Evolutionary conservation across 345 rosid species (phyloP).

Genomic region (Lumnitzera littorea): DNA sequence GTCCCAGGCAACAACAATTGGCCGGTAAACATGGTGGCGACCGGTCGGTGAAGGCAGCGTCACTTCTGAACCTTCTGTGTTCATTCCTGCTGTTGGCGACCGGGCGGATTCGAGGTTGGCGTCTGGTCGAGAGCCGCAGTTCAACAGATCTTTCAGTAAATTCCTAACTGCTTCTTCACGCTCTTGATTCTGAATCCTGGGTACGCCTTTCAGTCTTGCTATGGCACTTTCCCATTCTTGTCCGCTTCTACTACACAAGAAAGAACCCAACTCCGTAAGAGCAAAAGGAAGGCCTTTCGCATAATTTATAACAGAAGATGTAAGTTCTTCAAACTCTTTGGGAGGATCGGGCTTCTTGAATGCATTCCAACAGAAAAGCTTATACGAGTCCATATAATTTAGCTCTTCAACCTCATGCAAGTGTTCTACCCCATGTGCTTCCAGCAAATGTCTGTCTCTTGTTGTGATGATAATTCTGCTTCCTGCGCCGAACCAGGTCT

Average conservation of each 20-base stretch:
- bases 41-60: too few relatives aligned
- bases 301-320: slow-evolving; percentile 4
- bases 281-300: slow-evolving; percentile 24
- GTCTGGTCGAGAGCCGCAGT: too few relatives aligned
- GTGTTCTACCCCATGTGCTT: slow-evolving; percentile 9
- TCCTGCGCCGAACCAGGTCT: slow-evolving; percentile 19
- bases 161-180: too few relatives aligned
- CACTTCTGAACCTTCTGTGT: too few relatives aligned
- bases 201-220: slow-evolving; percentile 13
- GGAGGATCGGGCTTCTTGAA: slow-evolving; percentile 13
- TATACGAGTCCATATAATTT: slow-evolving; percentile 7
- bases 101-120: too few relatives aligned
- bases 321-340: slow-evolving; percentile 5
- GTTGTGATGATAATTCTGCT: slow-evolving; percentile 27
- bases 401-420: slow-evolving; percentile 11
- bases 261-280: slow-evolving; percentile 20
- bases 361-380: slow-evolving; percentile 22
- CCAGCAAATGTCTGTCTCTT: slow-evolving; percentile 16
- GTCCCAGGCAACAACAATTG: too few relatives aligned
- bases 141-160: too few relatives aligned
- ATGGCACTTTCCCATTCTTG: slow-evolving; percentile 19
- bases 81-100: too few relatives aligned
- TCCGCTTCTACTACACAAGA: slow-evolving; percentile 11
- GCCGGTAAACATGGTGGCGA: too few relatives aligned
- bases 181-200: too few relatives aligned